Evolutionary conservation across 495 filamentous ascomycete genomes (phyloP).

Genomic region (Penicilliopsis zonata): DNA sequence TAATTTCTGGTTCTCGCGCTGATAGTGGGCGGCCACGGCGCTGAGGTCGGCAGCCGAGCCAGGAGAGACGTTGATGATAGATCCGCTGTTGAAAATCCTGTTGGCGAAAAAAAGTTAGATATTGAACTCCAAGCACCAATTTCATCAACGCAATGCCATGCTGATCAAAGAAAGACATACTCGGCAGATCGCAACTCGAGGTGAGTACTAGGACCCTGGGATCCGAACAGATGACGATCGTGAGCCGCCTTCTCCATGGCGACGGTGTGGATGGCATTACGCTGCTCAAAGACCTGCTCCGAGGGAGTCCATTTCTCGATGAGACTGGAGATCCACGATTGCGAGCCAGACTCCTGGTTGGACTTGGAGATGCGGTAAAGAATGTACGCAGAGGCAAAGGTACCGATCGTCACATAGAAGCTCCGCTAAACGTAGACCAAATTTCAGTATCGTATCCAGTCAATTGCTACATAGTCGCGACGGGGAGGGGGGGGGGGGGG

Average conservation of each 20-base stretch:
- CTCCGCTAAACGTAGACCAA: constrained; percentile 45
- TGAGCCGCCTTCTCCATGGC: constrained; percentile 58
- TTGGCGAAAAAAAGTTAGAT: no score
- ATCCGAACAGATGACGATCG: constrained; percentile 55
- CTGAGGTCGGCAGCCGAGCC: constrained; percentile 49
- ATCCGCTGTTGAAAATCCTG: constrained; percentile 48
- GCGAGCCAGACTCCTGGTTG: constrained; percentile 32
- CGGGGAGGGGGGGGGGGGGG: constrained; percentile 12
- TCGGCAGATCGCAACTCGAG: constrained; percentile 53
- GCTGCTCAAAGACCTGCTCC: constrained; percentile 40
- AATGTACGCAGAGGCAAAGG: constrained; percentile 42
- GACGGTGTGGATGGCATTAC: constrained; percentile 50
- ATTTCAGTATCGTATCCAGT: no score
- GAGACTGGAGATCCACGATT: constrained; percentile 42
- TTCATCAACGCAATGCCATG: neutral
- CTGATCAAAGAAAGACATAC: constrained; percentile 33
- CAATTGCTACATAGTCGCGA: no score
- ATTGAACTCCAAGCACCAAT: neutral
- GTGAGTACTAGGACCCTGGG: constrained; percentile 29
- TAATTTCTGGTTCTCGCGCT: constrained; percentile 41
- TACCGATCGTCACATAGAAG: constrained; percentile 54
- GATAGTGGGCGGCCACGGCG: constrained; percentile 49
- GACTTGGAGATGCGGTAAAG: constrained; percentile 41
- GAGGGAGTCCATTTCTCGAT: constrained; percentile 41
- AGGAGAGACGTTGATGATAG: constrained; percentile 51